Evolutionary conservation across 2,329 filamentous ascomycete species (phyloP), one percentile per base, ranked within the genome.

Genomic region (Ophiostoma ulmi): DNA sequence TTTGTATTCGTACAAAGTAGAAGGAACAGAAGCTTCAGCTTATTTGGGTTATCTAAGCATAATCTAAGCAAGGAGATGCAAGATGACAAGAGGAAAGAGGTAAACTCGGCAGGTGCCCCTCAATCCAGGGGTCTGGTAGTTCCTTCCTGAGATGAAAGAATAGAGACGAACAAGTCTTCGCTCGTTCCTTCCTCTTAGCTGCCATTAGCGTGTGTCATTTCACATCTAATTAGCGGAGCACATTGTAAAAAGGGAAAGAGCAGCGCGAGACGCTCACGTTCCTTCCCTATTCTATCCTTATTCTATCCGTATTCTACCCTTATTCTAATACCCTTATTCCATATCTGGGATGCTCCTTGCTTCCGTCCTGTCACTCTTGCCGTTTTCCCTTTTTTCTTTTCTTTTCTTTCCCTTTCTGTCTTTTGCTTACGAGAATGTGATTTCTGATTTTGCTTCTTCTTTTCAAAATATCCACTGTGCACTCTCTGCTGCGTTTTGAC

Each of bases 121-220:
- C 61, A 35, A 64, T 64, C 64, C n/a, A 44, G 64, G 64, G 64
- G 36, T 20, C 64, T 67, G 64, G 64, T 65, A 35, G 63, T 39
- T 22, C 31, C 63, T 65, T 65, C 63, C 61, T 48, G 44, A 17
- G 14, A 48, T 48, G 44, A 17, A 17, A 48, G 44, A 48, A 48
- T 20, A 48, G 17, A 48, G 41, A 44, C 41, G 38, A 39, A 13
- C 38, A 13, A 44, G 13, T 5, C 44, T 5, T n/a, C 5, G 7
- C 44, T 48, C 41, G 8, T 36, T 8, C 58, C 58, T 36, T 63
- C 31, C 31, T 36, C 26, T 17, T n/a, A 63, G 31, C 61, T 63
- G 26, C 58, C 26, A 35, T 31, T 67, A 67, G 65, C 65, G 65
- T 48, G 65, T 67, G 61, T 64, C 61, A 64, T 38, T 36, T 38